phyloP scores from a whole-genome alignment of 441 rosid genomes.

The Erodium moschatum region DNA sequence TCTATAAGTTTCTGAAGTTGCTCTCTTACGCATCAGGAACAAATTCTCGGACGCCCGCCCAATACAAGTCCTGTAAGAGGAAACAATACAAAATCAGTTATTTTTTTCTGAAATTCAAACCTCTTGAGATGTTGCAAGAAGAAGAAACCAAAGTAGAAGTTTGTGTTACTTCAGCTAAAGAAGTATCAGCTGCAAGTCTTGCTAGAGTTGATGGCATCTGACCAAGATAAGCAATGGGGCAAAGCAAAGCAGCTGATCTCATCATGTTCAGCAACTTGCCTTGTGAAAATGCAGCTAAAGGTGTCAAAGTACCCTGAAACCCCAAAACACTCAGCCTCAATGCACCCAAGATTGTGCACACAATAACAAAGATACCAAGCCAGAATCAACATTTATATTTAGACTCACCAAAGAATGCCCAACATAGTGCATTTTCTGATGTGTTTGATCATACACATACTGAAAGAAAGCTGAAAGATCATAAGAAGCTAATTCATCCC shows the following conservation, averaged over 20 bases:
- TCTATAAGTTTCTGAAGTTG: no score
- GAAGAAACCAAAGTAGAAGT: background rate
- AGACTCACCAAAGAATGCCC: constrained; percentile 35
- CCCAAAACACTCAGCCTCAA: no score
- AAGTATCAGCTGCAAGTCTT: constrained; percentile 21
- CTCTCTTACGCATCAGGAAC: constrained; percentile 31
- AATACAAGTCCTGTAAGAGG: constrained; percentile 32
- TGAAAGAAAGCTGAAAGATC: constrained; percentile 31
- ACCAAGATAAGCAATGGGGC: constrained; percentile 29
- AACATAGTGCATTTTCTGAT: constrained; percentile 34
- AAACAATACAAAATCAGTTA: background rate
- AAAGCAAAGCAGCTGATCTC: constrained; percentile 30
- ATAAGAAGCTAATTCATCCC: constrained; percentile 34
- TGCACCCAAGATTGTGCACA: no score
- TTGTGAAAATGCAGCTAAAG: constrained; percentile 28
- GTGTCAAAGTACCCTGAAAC: constrained; percentile 29
- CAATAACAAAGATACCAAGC: background rate
- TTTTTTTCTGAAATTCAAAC: background rate
- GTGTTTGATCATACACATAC: constrained; percentile 24
- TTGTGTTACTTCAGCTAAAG: constrained; percentile 24
- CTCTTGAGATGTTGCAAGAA: background rate
- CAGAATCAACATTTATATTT: background rate
- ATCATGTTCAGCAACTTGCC: constrained; percentile 16
- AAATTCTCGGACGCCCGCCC: constrained; percentile 39
- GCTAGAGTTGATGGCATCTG: constrained; percentile 22